Evolutionary conservation across 225 moss, liverwort and hornwort genomes (phyloP).

Genomic region (Asterella californica): DNA sequence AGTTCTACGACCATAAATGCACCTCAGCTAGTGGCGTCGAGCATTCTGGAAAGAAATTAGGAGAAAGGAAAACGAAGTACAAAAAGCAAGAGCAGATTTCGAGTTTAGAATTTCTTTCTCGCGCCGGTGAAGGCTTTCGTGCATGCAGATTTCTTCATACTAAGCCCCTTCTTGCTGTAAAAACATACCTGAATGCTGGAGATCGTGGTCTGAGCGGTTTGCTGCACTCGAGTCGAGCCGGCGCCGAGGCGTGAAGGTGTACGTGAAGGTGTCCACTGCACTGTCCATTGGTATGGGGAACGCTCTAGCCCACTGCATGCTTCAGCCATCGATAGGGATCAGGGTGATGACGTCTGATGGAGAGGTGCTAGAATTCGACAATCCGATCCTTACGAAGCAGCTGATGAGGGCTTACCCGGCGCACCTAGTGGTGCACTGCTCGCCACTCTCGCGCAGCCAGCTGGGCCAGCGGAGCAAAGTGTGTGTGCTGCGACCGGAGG

Average conservation of each 20-base stretch:
- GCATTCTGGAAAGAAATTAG: background rate
- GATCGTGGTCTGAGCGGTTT: background rate
- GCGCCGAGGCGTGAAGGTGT: background rate
- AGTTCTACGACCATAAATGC: background rate
- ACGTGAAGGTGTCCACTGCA: no score
- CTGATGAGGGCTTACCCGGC: conserved; percentile 33
- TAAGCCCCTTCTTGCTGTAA: no score
- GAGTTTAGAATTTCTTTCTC: no score
- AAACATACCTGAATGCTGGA: background rate
- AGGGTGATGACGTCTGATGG: conserved; percentile 30
- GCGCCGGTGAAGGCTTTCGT: no score
- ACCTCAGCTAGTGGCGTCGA: background rate
- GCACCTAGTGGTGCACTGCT: conserved; percentile 36
- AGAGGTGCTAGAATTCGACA: conserved; percentile 29
- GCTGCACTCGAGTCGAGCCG: background rate
- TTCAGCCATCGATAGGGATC: background rate
- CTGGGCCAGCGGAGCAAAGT: conserved; percentile 20
- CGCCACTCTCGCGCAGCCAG: conserved; percentile 1
- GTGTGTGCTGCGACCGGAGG: conserved; percentile 25
- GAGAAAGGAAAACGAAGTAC: background rate
- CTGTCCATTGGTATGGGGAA: conserved; percentile 21
- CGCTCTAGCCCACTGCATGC: conserved; percentile 19
- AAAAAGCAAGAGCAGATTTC: background rate
- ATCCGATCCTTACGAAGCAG: conserved; percentile 28
- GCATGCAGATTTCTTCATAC: no score